Base-by-base conservation (phyloP, 257 asterid genomes). In the Solanum commersonii region DNA sequence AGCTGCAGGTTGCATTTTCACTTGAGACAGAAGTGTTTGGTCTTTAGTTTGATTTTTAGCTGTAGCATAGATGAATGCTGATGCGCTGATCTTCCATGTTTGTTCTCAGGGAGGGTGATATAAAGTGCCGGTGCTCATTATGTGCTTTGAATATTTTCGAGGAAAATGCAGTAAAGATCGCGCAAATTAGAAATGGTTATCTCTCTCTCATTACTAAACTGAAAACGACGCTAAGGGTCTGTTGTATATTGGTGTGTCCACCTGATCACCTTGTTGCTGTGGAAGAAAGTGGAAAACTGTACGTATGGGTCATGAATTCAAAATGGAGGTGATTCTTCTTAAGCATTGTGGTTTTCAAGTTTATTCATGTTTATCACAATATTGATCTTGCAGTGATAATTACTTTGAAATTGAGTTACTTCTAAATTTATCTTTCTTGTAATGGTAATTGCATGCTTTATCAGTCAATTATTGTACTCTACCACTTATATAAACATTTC, bases 251-350 rank as follows among this genome's bases (percentile, higher is more conserved):
- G 88, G 98, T 96, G 84, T 96, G 98, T 91, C 94, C 88, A 90
- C 95, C 98, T 89, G 91, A 89, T 88, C 89, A 91, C 92, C 98
- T 97, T 84, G 92, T 96, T 85, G 98, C 96, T 89, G 94, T 97
- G 84, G 99, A 95, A 86, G 96, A 92, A 85, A 93, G 93, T 85
- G 99, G 99, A 90, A 94, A 91, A 91, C 94, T 95, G 89, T 92
- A 93, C 91, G 89, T 97, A 72, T 97, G 99, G 99, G 84, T 88
- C 90, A 95, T 97, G 99, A 92, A 94, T 92, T 89, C 97, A 83
- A 92, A 63, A 84, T 96, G 99, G 99, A 97, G 99, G 99, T 97
- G 91, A 92, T 34, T 82, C 73, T 86, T 89, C 44, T 63, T 20
- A 67, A 8, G 56, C 34, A 38, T 85, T 56, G 87, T 33, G 33